Conservation (phyloP, 1,139 yeast species). For the Candida mesenterica region DNA sequence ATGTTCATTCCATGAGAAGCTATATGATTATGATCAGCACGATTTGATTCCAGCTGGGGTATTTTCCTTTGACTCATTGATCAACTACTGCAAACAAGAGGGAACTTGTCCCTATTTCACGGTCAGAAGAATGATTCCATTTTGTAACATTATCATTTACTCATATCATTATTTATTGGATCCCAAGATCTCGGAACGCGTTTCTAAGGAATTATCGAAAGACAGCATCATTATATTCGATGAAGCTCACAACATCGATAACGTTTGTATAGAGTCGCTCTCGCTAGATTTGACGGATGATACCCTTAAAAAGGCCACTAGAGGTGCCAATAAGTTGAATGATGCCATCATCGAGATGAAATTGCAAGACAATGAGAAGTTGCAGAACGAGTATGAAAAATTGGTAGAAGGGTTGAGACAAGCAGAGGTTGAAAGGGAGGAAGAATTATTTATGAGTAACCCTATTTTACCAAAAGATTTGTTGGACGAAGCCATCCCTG, state of each 20-base stretch:
- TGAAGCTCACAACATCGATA: slow-evolving; percentile 98
- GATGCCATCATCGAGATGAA: slow-evolving; percentile 81
- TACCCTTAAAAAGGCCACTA: slow-evolving; percentile 42
- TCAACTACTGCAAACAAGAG: slow-evolving; percentile 70
- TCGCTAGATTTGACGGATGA: slow-evolving; percentile 70
- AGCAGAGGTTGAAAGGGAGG: slow-evolving; percentile 69
- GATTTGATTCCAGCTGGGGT: slow-evolving; percentile 90
- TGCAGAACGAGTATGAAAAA: slow-evolving; percentile 88
- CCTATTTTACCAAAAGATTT: slow-evolving; percentile 86
- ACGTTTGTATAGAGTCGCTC: slow-evolving; percentile 94
- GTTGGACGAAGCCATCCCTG: slow-evolving; percentile 91
- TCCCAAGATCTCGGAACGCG: slow-evolving; percentile 96
- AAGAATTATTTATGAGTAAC: slow-evolving; percentile 81
- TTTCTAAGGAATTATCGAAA: slow-evolving; percentile 85
- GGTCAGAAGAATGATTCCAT: slow-evolving; percentile 95
- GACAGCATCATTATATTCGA: slow-evolving; percentile 94
- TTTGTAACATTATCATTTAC: slow-evolving; percentile 90
- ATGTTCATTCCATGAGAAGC: slow-evolving; percentile 87
- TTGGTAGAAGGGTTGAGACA: slow-evolving; percentile 86
- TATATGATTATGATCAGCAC: slow-evolving; percentile 82
- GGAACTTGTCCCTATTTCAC: slow-evolving; percentile 96
- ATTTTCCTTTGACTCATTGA: slow-evolving; percentile 82
- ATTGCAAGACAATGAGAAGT: slow-evolving; percentile 72
- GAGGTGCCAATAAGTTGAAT: slow-evolving; percentile 77
- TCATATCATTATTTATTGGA: slow-evolving; percentile 94